Conservation (phyloP, 2,329 filamentous ascomycete genomes). For the Talaromyces rugulosus region DNA sequence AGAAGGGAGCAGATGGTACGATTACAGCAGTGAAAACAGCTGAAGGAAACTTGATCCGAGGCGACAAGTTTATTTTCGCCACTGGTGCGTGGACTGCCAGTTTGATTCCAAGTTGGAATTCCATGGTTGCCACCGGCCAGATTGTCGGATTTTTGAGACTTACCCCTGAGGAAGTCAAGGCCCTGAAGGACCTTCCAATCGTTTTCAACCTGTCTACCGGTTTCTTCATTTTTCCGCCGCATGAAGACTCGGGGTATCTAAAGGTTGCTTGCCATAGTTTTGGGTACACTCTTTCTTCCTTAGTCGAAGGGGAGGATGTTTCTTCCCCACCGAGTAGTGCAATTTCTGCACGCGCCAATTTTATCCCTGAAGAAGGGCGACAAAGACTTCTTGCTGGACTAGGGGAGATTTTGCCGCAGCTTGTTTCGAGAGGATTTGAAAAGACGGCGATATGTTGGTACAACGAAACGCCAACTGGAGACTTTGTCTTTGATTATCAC, state of each 20-base stretch:
- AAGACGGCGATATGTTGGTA: constrained; percentile 66
- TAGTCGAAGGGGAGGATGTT: constrained; percentile 7
- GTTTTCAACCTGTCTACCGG: constrained; percentile 39
- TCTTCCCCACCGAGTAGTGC: constrained; percentile 20
- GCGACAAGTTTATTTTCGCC: constrained; percentile 69
- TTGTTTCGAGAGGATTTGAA: constrained; percentile 55
- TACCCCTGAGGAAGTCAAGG: constrained; percentile 61
- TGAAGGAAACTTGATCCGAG: constrained; percentile 47
- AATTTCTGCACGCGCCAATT: constrained; percentile 23
- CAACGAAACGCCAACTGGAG: constrained; percentile 62
- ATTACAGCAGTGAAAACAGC: constrained; percentile 55
- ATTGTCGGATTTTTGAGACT: constrained; percentile 70
- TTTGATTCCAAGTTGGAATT: constrained; percentile 68
- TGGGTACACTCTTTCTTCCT: constrained; percentile 47
- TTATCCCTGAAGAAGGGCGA: constrained; percentile 50
- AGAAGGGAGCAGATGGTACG: constrained; percentile 29
- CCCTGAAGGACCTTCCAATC: constrained; percentile 63
- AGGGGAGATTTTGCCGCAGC: constrained; percentile 53
- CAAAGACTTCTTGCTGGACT: constrained; percentile 56
- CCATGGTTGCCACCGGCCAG: constrained; percentile 73
- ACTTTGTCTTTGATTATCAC: constrained; percentile 66
- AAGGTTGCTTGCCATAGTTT: constrained; percentile 66
- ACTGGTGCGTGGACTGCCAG: constrained; percentile 78
- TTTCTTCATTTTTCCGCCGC: constrained; percentile 47
- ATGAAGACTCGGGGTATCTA: constrained; percentile 34